phyloP scores from a whole-genome alignment of 2,329 filamentous ascomycete genomes.

The Cladosporium sp. region DNA sequence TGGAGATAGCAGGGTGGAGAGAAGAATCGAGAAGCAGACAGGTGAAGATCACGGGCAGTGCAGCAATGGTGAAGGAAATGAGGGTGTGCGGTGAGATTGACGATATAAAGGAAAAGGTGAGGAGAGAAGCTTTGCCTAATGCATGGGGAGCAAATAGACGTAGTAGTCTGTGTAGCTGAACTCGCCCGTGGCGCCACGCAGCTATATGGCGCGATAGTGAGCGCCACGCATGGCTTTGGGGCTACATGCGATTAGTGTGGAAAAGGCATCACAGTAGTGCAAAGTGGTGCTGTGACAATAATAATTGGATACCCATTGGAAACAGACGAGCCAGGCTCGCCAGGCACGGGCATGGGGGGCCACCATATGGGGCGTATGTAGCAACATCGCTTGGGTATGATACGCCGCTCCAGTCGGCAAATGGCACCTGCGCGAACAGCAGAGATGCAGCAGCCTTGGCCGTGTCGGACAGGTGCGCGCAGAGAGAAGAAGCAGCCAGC shows the following conservation, averaged over 20 bases:
- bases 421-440: not conserved
- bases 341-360: too few relatives aligned
- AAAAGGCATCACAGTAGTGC: too few relatives aligned
- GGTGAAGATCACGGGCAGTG: conserved; percentile 6
- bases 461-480: not conserved
- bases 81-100: conserved; percentile 16
- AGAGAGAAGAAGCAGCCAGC: not conserved
- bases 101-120: conserved; percentile 5
- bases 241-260: conserved; percentile 1
- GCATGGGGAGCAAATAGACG: conserved; percentile 6
- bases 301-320: too few relatives aligned
- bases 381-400: too few relatives aligned
- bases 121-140: conserved; percentile 11
- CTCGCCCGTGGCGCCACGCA: conserved; percentile 7
- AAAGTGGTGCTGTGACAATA: not conserved
- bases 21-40: not conserved
- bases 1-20: conserved; percentile 6
- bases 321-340: too few relatives aligned
- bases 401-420: conserved; percentile 8
- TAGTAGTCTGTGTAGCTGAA: conserved; percentile 11
- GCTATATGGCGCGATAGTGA: conserved; percentile 6
- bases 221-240: conserved; percentile 6
- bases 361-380: too few relatives aligned
- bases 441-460: not conserved
- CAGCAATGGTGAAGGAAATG: conserved; percentile 15